Evolutionary conservation across 176 grass and related monocot genomes (phyloP).

Genomic region (Oryza brachyantha): DNA sequence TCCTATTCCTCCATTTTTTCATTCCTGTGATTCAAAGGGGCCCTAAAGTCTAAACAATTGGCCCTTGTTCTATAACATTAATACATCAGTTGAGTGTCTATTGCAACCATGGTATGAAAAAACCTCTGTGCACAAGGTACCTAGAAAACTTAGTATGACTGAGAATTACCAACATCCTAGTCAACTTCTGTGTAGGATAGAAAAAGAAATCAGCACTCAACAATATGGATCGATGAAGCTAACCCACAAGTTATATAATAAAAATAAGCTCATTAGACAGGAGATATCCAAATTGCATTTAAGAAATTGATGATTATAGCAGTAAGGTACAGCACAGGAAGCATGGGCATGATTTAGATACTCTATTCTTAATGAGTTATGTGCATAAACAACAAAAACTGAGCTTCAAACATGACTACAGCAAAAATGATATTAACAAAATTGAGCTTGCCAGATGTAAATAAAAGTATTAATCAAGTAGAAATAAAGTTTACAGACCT

Average conservation of each 20-base stretch:
- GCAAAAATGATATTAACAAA: constrained; percentile 7
- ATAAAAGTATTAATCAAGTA: constrained; percentile 13
- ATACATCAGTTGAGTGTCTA: neutral
- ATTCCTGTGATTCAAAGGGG: no score
- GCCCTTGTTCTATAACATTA: neutral
- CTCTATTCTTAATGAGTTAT: neutral
- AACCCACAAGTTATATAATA: neutral
- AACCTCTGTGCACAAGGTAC: neutral
- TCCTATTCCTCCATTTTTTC: no score
- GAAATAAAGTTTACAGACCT: constrained; percentile 41
- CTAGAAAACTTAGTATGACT: neutral
- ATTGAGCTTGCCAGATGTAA: neutral
- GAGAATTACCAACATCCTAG: neutral
- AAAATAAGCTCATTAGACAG: neutral
- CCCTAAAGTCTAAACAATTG: neutral
- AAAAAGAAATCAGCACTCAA: neutral
- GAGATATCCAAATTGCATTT: neutral
- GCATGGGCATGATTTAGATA: neutral
- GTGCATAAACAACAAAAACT: constrained; percentile 2
- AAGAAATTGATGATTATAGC: neutral
- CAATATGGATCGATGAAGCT: neutral
- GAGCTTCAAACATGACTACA: neutral
- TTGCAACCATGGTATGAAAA: neutral
- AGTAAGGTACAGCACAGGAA: neutral
- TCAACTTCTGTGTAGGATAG: constrained; percentile 5